phyloP scores from a whole-genome alignment of 805 yeast species.

The Barnettozyma salicaria region DNA sequence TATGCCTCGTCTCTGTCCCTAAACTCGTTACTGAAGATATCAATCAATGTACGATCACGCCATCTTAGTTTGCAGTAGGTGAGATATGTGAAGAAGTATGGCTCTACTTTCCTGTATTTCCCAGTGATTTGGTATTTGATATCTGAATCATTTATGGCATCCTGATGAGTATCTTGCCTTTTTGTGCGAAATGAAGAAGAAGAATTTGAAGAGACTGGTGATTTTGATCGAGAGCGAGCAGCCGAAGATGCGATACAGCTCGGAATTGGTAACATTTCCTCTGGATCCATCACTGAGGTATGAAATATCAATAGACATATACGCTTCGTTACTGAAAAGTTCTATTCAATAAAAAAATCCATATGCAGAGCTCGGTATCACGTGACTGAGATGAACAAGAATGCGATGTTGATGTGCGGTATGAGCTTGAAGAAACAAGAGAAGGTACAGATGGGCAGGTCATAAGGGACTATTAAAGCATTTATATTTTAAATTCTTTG shows the following conservation, averaged over 20 bases:
- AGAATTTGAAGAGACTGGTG: background rate
- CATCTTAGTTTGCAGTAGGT: conserved; percentile 88
- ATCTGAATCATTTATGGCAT: conserved; percentile 32
- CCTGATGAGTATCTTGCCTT: conserved; percentile 19
- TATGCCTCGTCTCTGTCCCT: conserved; percentile 67
- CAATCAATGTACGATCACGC: conserved; percentile 77
- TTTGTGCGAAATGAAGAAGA: conserved; percentile 20
- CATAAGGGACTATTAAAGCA: background rate
- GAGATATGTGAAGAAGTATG: conserved; percentile 83
- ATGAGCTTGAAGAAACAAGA: too few species aligned
- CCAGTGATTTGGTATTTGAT: conserved; percentile 54
- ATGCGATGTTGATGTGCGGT: too few species aligned
- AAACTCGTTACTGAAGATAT: conserved; percentile 79
- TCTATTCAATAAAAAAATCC: too few species aligned
- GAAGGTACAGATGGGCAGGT: too few species aligned
- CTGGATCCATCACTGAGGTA: background rate
- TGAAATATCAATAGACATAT: too few species aligned
- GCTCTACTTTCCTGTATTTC: conserved; percentile 63
- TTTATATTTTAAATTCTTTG: background rate
- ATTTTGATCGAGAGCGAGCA: conserved; percentile 12
- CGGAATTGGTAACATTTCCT: conserved; percentile 3
- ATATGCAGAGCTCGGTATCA: too few species aligned
- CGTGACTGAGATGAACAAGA: too few species aligned
- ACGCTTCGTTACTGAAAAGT: too few species aligned
- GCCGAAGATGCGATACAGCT: background rate